A percentile compares a stretch with the other conserved stretches of the same genome.
Conservation (phyloP, 495 filamentous ascomycete genomes). For the Immersiella caudata region DNA sequence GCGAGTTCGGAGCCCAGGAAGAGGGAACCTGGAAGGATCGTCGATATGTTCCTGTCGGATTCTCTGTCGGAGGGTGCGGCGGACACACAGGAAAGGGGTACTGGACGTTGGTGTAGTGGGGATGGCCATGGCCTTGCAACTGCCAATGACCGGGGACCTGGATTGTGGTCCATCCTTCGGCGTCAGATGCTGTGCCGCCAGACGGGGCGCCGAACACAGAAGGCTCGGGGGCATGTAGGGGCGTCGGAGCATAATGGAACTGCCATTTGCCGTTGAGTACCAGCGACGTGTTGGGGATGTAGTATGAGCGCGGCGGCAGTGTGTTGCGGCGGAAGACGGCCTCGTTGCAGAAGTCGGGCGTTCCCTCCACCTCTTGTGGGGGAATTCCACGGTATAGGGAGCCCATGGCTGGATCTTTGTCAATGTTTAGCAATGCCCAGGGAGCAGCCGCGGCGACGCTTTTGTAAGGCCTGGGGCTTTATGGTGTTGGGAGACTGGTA, state of each 20-base stretch:
- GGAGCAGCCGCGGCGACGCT: background rate
- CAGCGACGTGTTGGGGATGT: slow-evolving; percentile 48
- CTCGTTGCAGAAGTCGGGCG: slow-evolving; percentile 35
- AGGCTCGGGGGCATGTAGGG: slow-evolving; percentile 50
- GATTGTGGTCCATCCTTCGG: slow-evolving; percentile 51
- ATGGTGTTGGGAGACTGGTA: background rate
- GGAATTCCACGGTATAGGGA: slow-evolving; percentile 18
- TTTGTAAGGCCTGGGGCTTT: background rate
- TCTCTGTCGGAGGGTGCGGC: slow-evolving; percentile 59
- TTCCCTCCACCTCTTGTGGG: slow-evolving; percentile 21
- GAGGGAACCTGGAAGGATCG: slow-evolving; percentile 55
- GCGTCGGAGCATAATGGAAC: slow-evolving; percentile 57
- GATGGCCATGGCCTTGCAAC: slow-evolving; percentile 62
- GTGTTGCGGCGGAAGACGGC: slow-evolving; percentile 53
- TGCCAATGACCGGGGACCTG: slow-evolving; percentile 70
- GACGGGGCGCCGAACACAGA: slow-evolving; percentile 25
- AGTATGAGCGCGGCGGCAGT: slow-evolving; percentile 53
- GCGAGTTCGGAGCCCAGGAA: slow-evolving; percentile 35
- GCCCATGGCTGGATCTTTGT: background rate
- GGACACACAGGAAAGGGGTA: slow-evolving; percentile 64
- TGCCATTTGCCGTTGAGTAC: slow-evolving; percentile 62
- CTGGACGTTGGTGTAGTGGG: slow-evolving; percentile 64
- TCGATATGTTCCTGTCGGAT: slow-evolving; percentile 65
- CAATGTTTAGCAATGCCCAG: background rate
- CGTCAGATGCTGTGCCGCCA: slow-evolving; percentile 7